Conservation (phyloP, 1,139 yeast species). For the Taphrina confusa region DNA sequence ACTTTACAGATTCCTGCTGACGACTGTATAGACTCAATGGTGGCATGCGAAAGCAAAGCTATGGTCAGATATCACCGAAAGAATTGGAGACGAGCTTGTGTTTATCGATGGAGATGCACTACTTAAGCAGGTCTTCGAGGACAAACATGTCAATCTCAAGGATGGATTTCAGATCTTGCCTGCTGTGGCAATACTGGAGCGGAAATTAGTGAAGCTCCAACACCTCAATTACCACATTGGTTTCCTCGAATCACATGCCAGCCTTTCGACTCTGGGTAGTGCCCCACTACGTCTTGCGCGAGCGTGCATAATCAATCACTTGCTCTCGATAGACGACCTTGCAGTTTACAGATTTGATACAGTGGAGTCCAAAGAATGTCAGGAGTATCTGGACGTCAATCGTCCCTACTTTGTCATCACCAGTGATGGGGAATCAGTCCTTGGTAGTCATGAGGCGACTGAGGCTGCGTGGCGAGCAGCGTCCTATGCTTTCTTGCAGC, state of each 20-base stretch:
- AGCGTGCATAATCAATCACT: slow-evolving; percentile 18
- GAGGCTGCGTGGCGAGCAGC: slow-evolving; percentile 22
- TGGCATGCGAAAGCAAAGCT: slow-evolving; percentile 29
- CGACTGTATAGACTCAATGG: slow-evolving; percentile 15
- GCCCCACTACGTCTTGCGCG: slow-evolving; percentile 8
- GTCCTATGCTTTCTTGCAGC: slow-evolving; percentile 5
- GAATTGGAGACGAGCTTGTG: slow-evolving; percentile 32
- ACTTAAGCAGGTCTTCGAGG: slow-evolving; percentile 25
- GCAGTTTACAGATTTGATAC: slow-evolving; percentile 17
- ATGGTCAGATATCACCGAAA: slow-evolving; percentile 30
- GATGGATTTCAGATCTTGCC: slow-evolving; percentile 31
- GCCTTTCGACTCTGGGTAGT: slow-evolving; percentile 13
- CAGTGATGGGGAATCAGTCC: slow-evolving; percentile 24
- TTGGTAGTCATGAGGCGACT: background rate
- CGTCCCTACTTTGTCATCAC: slow-evolving; percentile 36
- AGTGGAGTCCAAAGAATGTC: slow-evolving; percentile 24
- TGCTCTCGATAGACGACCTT: slow-evolving; percentile 12
- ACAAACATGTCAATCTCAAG: slow-evolving; percentile 19
- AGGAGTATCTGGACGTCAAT: slow-evolving; percentile 29
- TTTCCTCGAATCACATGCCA: slow-evolving; percentile 28
- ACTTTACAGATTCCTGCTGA: slow-evolving; percentile 5
- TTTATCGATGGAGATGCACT: slow-evolving; percentile 35
- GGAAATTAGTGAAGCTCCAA: slow-evolving; percentile 21
- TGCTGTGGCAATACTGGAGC: slow-evolving; percentile 30
- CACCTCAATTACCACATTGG: slow-evolving; percentile 31